Percentiles rank a stretch among this genome's conserved stretches.
These are phyloP conservation scores for Thalassiosira profunda DNA, from an alignment of 108 stramenopile genomes.

Conservation along the genomic window DNA sequence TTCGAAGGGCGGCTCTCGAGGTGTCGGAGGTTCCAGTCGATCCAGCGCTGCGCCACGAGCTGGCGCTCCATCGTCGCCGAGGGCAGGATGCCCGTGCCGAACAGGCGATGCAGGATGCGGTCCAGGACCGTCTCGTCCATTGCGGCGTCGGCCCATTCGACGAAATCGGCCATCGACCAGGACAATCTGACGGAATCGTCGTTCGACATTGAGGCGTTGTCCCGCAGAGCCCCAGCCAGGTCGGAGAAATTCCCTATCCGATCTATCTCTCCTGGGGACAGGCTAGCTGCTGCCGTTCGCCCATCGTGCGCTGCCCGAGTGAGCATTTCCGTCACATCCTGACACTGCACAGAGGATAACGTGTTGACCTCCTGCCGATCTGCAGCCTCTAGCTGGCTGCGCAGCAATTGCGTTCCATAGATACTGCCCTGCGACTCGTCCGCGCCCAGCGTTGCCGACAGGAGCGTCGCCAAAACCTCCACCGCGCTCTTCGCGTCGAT, in stretches of 20 bases:
- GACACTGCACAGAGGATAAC: slow-evolving; percentile 4
- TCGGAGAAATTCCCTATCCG: slow-evolving; percentile 7
- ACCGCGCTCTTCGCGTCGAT: slow-evolving; percentile 28
- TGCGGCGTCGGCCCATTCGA: slow-evolving; percentile 50
- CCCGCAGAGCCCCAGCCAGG: background rate
- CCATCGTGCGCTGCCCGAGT: background rate
- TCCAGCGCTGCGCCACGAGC: slow-evolving; percentile 68
- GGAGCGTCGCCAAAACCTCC: slow-evolving; percentile 22
- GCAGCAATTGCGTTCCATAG: slow-evolving; percentile 16
- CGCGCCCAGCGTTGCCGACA: background rate
- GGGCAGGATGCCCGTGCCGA: slow-evolving; percentile 71
- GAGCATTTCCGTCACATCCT: slow-evolving; percentile 20
- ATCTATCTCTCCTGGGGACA: background rate
- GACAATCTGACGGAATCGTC: background rate
- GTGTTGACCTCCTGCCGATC: background rate
- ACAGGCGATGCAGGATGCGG: slow-evolving; percentile 63
- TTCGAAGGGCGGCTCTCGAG: background rate
- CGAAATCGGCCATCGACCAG: slow-evolving; percentile 58
- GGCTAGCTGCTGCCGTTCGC: background rate
- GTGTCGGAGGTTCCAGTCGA: slow-evolving; percentile 67
- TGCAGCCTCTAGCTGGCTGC: background rate
- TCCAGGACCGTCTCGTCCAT: slow-evolving; percentile 69
- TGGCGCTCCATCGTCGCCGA: slow-evolving; percentile 59
- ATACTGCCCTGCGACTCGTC: background rate
- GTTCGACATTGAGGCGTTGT: background rate